Evolutionary conservation across 2,329 filamentous ascomycete genomes (phyloP).

Genomic region (Diaporthe ilicicola): DNA sequence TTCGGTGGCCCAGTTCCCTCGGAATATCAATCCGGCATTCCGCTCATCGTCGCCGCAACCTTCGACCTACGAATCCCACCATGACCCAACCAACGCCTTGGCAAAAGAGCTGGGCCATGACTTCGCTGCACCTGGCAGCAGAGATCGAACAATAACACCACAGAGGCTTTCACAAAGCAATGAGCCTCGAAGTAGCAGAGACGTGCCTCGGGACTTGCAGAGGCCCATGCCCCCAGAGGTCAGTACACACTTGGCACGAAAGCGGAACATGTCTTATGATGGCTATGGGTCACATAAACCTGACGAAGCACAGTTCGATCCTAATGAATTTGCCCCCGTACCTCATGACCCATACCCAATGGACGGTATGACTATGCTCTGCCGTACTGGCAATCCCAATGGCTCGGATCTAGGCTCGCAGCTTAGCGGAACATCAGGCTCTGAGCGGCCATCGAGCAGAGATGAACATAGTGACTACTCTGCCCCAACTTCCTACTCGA

Average conservation of each 20-base stretch:
- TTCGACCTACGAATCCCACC: conserved; percentile 90
- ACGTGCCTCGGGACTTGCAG: conserved; percentile 27
- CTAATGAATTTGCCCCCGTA: conserved; percentile 71
- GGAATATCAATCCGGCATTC: conserved; percentile 95
- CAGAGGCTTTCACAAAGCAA: conserved; percentile 52
- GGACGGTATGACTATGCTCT: conserved; percentile 98
- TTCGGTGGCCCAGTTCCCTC: conserved; percentile 93
- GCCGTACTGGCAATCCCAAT: conserved; percentile 73
- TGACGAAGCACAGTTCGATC: conserved; percentile 52
- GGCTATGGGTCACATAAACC: conserved; percentile 36
- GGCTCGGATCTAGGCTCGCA: conserved; percentile 66
- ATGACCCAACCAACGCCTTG: conserved; percentile 81
- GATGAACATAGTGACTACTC: conserved; percentile 93
- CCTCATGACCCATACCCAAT: conserved; percentile 94
- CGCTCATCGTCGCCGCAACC: conserved; percentile 95
- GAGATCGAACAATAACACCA: conserved; percentile 60
- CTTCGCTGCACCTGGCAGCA: conserved; percentile 52
- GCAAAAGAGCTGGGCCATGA: conserved; percentile 74
- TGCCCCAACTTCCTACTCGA: conserved; percentile 87
- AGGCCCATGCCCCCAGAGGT: conserved; percentile 28
- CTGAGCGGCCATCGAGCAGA: conserved; percentile 80
- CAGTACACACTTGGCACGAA: conserved; percentile 26
- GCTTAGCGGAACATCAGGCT: conserved; percentile 50
- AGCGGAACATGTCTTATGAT: conserved; percentile 29
- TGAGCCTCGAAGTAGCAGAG: conserved; percentile 19